A percentile compares a stretch with the other conserved stretches of the same genome.
Evolutionary conservation across 202 grass and related monocot genomes (phyloP).

Genomic region (Dendrocalamus latiflorus): DNA sequence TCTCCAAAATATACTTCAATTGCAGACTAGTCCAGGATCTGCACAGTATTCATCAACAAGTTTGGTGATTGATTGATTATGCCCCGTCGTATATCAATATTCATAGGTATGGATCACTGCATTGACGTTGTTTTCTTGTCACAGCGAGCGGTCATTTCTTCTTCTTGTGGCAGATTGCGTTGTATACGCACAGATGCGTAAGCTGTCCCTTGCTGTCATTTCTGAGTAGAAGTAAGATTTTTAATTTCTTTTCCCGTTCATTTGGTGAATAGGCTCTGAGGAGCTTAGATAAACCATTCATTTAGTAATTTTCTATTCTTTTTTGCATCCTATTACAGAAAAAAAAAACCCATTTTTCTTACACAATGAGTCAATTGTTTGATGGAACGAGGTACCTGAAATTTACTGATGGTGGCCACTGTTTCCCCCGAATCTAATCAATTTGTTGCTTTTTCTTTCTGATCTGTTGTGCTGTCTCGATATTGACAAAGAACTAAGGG

Average conservation of each 20-base stretch:
- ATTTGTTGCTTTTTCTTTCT: background rate
- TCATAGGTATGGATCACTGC: background rate
- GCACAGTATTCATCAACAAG: background rate
- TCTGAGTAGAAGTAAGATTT: too few relatives aligned
- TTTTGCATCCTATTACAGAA: background rate
- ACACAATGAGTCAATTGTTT: background rate
- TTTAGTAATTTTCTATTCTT: background rate
- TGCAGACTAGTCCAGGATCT: background rate
- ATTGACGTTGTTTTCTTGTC: conserved; percentile 31
- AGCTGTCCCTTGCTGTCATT: too few relatives aligned
- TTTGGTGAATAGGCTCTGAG: background rate
- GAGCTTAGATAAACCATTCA: background rate
- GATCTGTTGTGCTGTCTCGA: background rate
- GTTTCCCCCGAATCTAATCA: background rate
- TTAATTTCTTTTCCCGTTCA: background rate
- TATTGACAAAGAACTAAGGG: background rate
- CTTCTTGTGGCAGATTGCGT: conserved; percentile 30
- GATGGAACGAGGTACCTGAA: background rate
- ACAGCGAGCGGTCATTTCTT: conserved; percentile 3
- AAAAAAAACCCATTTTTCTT: background rate
- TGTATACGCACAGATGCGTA: background rate
- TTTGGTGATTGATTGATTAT: conserved; percentile 3
- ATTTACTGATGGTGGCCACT: background rate
- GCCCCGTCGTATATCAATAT: conserved; percentile 1
- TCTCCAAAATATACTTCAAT: background rate